Evolutionary conservation across 106 monocot genomes (phyloP), one percentile per base, ranked within the genome.

Genomic region (Triglochin maritima): DNA sequence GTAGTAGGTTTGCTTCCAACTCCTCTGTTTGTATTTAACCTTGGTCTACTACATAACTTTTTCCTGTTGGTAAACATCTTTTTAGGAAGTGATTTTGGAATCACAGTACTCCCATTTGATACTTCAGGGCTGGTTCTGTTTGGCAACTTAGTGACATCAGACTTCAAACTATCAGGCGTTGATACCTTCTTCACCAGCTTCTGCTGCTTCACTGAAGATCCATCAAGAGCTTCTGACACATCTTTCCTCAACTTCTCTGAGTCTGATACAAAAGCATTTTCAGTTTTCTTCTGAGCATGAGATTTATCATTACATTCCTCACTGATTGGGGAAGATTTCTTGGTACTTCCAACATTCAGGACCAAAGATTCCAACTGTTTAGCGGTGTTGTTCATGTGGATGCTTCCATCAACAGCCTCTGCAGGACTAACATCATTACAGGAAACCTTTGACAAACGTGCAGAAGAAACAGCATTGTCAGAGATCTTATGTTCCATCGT

Each of bases 161-260:
- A 64, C 17, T 48, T 64, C 46, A 64, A 64, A 45, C 49, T 64
- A 5, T 64, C 64, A 48, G 64, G 64, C 13, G 64, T 14, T 8
- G 9, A 15, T 3, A 13, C n/a, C 16, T 64, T 64, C 17, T 64
- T 49, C 0, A 7, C 13, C 14, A 48, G 2, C 49, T 49, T 64
- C 7, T 64, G 64, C 9, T 63, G 63, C 45, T 8, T 7, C 7
- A 48, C 17, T 16, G 44, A 11, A 64, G 17, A 6, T 49, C 49
- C 48, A 17, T n/a, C 17, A 15, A 49, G 14, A 63, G 16, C n/a
- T n/a, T 57, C 16, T 57, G 15, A 57, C 16, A 15, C 12, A 13
- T 57, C 57, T 57, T 57, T 57, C 57, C 3, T 57, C 4, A 15
- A 57, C 12, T 46, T 46, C 3, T 46, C 63, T 3, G 47, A 63